Evolutionary conservation across 352 stramenopile genomes (phyloP), one percentile per base, ranked within the genome.

Genomic region (Globisporangium polare): DNA sequence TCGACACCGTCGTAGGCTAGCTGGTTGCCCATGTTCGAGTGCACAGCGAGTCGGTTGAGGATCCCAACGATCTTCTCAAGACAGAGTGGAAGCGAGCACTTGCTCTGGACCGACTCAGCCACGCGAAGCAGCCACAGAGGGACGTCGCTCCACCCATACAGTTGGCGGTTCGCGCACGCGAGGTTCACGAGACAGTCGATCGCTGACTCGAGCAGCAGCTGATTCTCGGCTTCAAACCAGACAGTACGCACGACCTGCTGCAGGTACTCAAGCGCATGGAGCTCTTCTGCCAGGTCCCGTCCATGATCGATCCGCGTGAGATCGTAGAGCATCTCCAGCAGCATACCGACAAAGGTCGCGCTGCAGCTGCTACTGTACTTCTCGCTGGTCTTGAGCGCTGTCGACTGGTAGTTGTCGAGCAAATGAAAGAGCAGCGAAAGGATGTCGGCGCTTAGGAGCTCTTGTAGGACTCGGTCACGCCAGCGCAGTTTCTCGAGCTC

Each of bases 51-150:
- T 45, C 71, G 65, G 8, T 65, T 59, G 1, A 86, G 54, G 22
- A 83, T 68, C 15, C 73, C 74, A 31, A 81, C 63, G 55, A 81
- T 70, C 47, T 86, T 82, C 60, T 86, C 76, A 1, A 81, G 62
- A 26, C 62, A 75, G 47, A 66, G 62, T 12, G 60, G 57, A 6
- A 47, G 26, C 0, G 39, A 64, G 12, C 41, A 49, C n/a, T 65
- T 29, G n/a, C 56, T 55, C 29, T 81, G 66, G 15, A 83, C 65
- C 1, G 52, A 64, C 20, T 71, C 61, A 0, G 69, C 72, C 6
- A 82, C 54, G 3, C 61, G 1, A 33, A 77, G 57, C 12, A 83
- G 51, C 71, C 74, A 83, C 49, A 67, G 50, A 0, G 70, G 35
- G 12, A 85, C 46, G 2, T 67, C 59, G 15, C 50, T 60, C 76